phyloP scores from a whole-genome alignment of 495 filamentous ascomycete species.

The Penicillium riverlandense region DNA sequence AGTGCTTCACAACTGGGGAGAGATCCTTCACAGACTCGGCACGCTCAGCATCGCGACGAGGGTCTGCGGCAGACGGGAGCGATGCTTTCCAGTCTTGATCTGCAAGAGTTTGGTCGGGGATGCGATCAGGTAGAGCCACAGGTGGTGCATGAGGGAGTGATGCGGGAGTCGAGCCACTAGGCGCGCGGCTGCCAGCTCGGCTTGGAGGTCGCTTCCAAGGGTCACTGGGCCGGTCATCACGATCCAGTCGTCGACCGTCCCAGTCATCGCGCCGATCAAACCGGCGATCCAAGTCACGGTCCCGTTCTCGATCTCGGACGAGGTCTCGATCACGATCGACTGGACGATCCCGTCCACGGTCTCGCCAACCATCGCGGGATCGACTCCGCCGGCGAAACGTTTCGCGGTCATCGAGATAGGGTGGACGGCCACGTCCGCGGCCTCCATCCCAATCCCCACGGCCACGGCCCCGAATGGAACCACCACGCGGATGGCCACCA shows the following conservation, averaged over 20 bases:
- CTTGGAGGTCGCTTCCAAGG: slow-evolving; percentile 40
- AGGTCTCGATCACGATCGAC: slow-evolving; percentile 33
- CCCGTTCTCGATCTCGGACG: slow-evolving; percentile 27
- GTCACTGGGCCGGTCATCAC: slow-evolving; percentile 51
- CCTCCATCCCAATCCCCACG: slow-evolving; percentile 60
- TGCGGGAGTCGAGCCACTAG: slow-evolving; percentile 19
- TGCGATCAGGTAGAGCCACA: slow-evolving; percentile 9
- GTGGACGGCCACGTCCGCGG: slow-evolving; percentile 44
- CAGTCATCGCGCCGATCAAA: slow-evolving; percentile 42
- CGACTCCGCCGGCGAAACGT: slow-evolving; percentile 52
- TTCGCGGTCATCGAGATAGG: slow-evolving; percentile 58
- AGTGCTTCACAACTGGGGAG: slow-evolving; percentile 28
- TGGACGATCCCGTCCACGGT: slow-evolving; percentile 33
- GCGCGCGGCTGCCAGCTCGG: slow-evolving; percentile 35
- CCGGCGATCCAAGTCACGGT: slow-evolving; percentile 32
- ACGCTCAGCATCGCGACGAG: slow-evolving; percentile 25
- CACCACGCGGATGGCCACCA: slow-evolving; percentile 46
- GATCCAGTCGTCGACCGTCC: slow-evolving; percentile 30
- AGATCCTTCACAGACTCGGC: slow-evolving; percentile 34
- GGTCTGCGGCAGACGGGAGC: slow-evolving; percentile 23
- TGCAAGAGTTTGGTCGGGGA: slow-evolving; percentile 16
- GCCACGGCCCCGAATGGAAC: slow-evolving; percentile 54
- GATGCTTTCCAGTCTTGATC: slow-evolving; percentile 33
- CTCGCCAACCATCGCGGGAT: slow-evolving; percentile 60
- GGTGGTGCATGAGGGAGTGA: slow-evolving; percentile 12